phyloP scores from a whole-genome alignment of 2,329 filamentous ascomycete genomes.

The Aureobasidium sp. region DNA sequence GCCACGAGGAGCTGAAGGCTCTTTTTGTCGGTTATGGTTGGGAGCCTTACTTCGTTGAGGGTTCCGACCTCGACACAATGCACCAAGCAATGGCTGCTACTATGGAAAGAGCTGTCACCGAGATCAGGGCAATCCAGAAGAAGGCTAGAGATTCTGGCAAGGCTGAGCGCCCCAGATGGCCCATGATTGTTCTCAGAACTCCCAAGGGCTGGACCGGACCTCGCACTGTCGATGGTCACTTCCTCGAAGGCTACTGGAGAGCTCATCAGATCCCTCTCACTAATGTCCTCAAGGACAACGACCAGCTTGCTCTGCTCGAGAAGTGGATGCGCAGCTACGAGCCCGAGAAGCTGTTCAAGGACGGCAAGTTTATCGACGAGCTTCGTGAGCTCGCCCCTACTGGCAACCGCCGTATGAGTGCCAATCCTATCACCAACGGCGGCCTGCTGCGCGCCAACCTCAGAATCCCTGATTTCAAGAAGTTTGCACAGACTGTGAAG shows the following conservation, averaged over 20 bases:
- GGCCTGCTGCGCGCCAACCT: constrained; percentile 60
- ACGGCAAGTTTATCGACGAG: constrained; percentile 55
- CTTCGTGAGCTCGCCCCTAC: constrained; percentile 57
- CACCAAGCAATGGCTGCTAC: constrained; percentile 76
- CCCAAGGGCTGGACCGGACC: constrained; percentile 77
- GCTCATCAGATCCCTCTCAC: constrained; percentile 71
- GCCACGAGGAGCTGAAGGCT: constrained; percentile 61
- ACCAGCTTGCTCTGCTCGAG: constrained; percentile 60
- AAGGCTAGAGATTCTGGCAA: constrained; percentile 62
- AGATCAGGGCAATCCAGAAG: constrained; percentile 63
- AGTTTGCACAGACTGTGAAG: constrained; percentile 57
- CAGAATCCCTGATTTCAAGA: constrained; percentile 59
- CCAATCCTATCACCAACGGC: constrained; percentile 68
- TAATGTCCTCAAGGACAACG: constrained; percentile 55
- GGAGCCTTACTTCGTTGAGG: constrained; percentile 73
- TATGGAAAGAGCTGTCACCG: constrained; percentile 60
- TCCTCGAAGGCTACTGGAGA: constrained; percentile 69
- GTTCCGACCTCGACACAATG: constrained; percentile 64
- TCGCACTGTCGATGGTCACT: constrained; percentile 61
- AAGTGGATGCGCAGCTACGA: constrained; percentile 71
- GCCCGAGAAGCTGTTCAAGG: constrained; percentile 61
- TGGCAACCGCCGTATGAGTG: constrained; percentile 64
- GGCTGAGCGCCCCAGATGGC: constrained; percentile 64
- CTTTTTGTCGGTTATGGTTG: constrained; percentile 70
- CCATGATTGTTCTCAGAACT: constrained; percentile 68